Conservation (phyloP, 805 yeast genomes). For the Spathaspora arborariae region DNA sequence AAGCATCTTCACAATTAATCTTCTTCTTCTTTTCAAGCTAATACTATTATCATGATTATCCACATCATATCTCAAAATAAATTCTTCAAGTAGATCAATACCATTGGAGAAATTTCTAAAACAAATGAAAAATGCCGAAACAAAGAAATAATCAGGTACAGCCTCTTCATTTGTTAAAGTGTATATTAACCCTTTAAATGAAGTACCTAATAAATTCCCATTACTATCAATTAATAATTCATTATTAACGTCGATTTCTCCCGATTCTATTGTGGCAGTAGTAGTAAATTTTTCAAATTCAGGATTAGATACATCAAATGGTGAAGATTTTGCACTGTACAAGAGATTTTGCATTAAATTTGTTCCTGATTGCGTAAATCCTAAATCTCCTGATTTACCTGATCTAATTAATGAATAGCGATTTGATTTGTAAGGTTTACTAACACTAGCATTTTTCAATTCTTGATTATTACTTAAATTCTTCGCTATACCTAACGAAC, state of each 20-base stretch:
- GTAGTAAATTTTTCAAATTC: conserved; percentile 34
- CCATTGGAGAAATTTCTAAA: conserved; percentile 71
- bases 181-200: conserved; percentile 63
- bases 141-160: conserved; percentile 64
- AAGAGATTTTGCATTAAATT: conserved; percentile 37
- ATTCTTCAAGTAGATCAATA: conserved; percentile 61
- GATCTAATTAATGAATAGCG: conserved; percentile 50
- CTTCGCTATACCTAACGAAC: conserved; percentile 59
- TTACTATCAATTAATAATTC: conserved; percentile 53
- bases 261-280: conserved; percentile 10
- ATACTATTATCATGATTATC: conserved; percentile 23
- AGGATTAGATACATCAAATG: conserved; percentile 30
- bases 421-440: conserved; percentile 23
- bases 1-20: conserved; percentile 63
- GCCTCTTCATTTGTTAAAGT: conserved; percentile 62
- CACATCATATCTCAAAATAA: conserved; percentile 63
- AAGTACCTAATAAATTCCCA: conserved; percentile 60
- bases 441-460: neutral
- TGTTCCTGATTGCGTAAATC: conserved; percentile 46
- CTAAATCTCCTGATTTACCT: conserved; percentile 45
- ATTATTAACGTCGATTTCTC: conserved; percentile 19
- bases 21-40: conserved; percentile 55
- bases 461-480: conserved; percentile 21
- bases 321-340: conserved; percentile 20
- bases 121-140: conserved; percentile 72